Conservation (phyloP, 805 yeast genomes). For the Lipomyces lipofer region DNA sequence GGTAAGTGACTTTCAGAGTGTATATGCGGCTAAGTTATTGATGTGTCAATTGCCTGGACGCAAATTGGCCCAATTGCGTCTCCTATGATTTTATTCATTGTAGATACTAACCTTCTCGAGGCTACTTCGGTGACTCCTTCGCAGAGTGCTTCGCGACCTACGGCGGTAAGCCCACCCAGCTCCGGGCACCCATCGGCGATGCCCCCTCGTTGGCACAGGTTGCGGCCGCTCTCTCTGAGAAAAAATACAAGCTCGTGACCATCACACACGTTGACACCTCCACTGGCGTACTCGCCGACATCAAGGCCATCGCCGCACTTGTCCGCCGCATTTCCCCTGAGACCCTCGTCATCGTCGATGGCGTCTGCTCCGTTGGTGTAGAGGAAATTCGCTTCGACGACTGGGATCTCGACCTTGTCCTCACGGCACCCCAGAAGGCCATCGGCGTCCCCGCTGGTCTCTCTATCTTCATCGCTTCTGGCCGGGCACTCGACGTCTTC, state of each 20-base stretch:
- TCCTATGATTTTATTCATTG: not conserved
- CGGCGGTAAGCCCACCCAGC: slow-evolving; percentile 71
- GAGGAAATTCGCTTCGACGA: slow-evolving; percentile 81
- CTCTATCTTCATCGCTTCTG: slow-evolving; percentile 71
- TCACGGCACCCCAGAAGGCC: slow-evolving; percentile 95
- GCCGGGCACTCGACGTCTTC: slow-evolving; percentile 70
- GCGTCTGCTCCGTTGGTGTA: slow-evolving; percentile 91
- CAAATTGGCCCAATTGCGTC: not conserved
- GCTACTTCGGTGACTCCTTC: slow-evolving; percentile 45
- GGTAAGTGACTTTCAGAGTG: slow-evolving; percentile 58
- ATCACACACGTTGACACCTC: slow-evolving; percentile 96
- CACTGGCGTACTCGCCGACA: slow-evolving; percentile 83
- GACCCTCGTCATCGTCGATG: slow-evolving; percentile 83
- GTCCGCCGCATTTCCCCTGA: slow-evolving; percentile 71
- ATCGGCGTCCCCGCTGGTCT: slow-evolving; percentile 93
- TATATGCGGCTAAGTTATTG: not conserved
- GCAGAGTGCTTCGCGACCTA: slow-evolving; percentile 72
- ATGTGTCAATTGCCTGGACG: not conserved
- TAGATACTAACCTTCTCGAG: not conserved
- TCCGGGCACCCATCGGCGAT: slow-evolving; percentile 74
- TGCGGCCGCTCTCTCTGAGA: slow-evolving; percentile 53
- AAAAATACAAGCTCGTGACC: slow-evolving; percentile 67
- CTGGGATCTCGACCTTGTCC: slow-evolving; percentile 86
- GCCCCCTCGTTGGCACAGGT: slow-evolving; percentile 59
- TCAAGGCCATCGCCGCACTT: slow-evolving; percentile 59